These are phyloP conservation scores for Raddia guianensis DNA, from an alignment of 176 grass and related monocot genomes.

Conservation along the genomic window DNA sequence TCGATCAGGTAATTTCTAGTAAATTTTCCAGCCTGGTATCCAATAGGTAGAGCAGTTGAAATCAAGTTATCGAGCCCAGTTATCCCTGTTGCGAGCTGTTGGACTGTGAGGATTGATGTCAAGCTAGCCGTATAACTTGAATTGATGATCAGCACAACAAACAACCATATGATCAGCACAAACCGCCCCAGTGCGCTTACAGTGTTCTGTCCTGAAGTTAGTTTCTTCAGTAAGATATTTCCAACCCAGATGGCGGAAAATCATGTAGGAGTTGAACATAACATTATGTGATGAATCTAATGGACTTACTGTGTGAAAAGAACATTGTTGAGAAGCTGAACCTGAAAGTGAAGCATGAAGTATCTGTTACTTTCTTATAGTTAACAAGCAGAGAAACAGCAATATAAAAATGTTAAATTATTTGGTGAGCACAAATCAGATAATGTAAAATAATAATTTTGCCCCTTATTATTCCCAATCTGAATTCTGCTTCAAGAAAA, in stretches of 20 bases:
- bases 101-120: slow-evolving; percentile 88
- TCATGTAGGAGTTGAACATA: slow-evolving; percentile 32
- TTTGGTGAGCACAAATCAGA: background rate
- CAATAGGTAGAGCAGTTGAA: slow-evolving; percentile 61
- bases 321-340: slow-evolving; percentile 99
- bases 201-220: slow-evolving; percentile 68
- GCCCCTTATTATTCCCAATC: background rate
- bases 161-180: slow-evolving; percentile 88
- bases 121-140: slow-evolving; percentile 94
- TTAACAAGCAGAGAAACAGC: slow-evolving; percentile 21
- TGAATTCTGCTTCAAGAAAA: background rate
- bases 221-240: slow-evolving; percentile 20
- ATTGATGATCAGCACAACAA: slow-evolving; percentile 82
- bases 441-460: slow-evolving; percentile 3
- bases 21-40: slow-evolving; percentile 81
- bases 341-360: slow-evolving; percentile 53
- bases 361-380: slow-evolving; percentile 31
- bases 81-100: slow-evolving; percentile 78
- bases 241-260: slow-evolving; percentile 27
- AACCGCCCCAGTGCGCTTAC: slow-evolving; percentile 66
- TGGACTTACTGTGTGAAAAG: slow-evolving; percentile 80
- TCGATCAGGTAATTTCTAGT: slow-evolving; percentile 71
- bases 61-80: slow-evolving; percentile 76
- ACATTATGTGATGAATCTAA: slow-evolving; percentile 25
- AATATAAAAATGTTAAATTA: slow-evolving; percentile 23